A percentile compares a stretch with the other conserved stretches of the same genome.
Evolutionary conservation across 2,329 filamentous ascomycete genomes (phyloP).

Genomic region (Colletotrichum sp.): DNA sequence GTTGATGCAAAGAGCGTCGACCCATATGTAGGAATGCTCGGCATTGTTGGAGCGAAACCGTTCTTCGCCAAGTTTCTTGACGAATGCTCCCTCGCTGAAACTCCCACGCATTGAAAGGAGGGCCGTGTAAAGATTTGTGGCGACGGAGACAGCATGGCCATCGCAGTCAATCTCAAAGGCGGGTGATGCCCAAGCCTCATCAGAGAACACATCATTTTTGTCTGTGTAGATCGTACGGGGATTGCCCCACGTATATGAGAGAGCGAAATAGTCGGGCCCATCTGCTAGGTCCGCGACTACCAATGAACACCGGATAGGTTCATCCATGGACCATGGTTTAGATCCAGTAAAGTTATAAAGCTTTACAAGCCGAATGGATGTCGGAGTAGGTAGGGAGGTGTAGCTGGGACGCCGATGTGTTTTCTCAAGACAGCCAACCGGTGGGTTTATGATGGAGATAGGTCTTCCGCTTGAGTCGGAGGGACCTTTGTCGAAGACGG

Average conservation of each 20-base stretch:
- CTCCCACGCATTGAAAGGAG: accelerated
- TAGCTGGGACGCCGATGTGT: accelerated
- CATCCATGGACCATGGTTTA: background rate
- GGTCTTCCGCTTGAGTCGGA: background rate
- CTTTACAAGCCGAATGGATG: background rate
- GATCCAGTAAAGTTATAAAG: background rate
- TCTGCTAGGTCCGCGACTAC: background rate
- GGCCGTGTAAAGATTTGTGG: background rate
- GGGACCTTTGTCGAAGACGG: background rate
- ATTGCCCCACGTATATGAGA: background rate
- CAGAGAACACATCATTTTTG: accelerated
- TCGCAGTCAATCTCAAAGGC: background rate
- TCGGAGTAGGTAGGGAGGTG: background rate
- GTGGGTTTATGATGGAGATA: background rate
- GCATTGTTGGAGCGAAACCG: background rate
- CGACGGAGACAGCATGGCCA: background rate
- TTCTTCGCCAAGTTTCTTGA: accelerated
- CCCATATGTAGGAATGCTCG: background rate
- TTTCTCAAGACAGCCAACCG: background rate
- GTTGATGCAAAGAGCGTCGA: accelerated
- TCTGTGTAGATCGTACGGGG: background rate
- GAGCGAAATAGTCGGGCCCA: background rate
- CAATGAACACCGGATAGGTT: background rate
- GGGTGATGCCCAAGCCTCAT: background rate
- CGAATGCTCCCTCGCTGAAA: background rate